These are phyloP conservation scores for Solanum chmielewskii DNA, from an alignment of 257 asterid species.

Conservation along the genomic window DNA sequence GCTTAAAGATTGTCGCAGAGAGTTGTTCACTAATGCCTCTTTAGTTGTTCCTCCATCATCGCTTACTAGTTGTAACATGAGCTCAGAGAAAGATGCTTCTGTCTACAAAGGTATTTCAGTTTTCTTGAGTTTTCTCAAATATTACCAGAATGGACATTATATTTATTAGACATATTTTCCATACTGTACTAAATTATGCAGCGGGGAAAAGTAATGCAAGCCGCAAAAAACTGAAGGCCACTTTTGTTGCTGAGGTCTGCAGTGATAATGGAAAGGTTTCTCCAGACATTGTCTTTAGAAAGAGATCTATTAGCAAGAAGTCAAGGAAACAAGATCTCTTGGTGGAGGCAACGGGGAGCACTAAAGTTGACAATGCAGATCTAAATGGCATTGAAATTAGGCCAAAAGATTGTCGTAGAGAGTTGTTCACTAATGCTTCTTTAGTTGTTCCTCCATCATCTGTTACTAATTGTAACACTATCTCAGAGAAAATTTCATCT, in stretches of 20 bases:
- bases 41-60: conserved; percentile 7
- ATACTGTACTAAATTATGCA: conserved; percentile 11
- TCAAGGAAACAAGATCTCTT: conserved; percentile 24
- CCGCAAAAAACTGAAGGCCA: conserved; percentile 5
- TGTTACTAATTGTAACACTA: conserved; percentile 10
- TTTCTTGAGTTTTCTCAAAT: conserved; percentile 1
- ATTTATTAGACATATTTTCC: neutral
- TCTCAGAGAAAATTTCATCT: conserved; percentile 19
- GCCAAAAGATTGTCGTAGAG: conserved; percentile 11
- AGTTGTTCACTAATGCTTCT: conserved; percentile 15
- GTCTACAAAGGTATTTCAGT: conserved; percentile 39
- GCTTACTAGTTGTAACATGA: conserved; percentile 11
- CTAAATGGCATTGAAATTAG: conserved; percentile 5
- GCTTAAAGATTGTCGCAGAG: conserved; percentile 12
- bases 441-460: conserved; percentile 10
- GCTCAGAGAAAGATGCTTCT: conserved; percentile 20
- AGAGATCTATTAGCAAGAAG: conserved; percentile 33
- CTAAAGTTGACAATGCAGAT: conserved; percentile 10
- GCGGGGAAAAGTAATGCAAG: conserved; percentile 26
- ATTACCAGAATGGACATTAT: neutral
- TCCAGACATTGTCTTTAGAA: neutral
- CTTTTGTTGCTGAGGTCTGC: conserved; percentile 12
- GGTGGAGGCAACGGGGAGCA: conserved; percentile 15
- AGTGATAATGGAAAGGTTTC: conserved; percentile 17
- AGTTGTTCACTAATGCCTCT: conserved; percentile 13